Evolutionary conservation across 345 rosid species (phyloP).

Genomic region (Arabidopsis arenosa): DNA sequence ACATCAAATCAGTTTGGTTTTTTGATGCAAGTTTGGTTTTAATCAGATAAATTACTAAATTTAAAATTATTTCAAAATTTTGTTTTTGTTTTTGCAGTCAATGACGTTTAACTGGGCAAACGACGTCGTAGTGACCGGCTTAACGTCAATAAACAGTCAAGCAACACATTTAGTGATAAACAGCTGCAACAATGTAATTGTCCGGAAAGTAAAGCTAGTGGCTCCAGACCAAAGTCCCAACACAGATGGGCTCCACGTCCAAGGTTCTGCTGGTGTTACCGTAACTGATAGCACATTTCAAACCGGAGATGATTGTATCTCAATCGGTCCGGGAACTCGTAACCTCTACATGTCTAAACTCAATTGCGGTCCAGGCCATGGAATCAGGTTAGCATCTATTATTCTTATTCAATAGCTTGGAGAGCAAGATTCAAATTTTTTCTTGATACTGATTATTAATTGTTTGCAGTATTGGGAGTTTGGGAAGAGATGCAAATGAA

Average conservation of each 20-base stretch:
- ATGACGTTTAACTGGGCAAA: slow-evolving; percentile 51
- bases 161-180: slow-evolving; percentile 52
- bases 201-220: slow-evolving; percentile 48
- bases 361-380: slow-evolving; percentile 73
- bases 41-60: background rate
- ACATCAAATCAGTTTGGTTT: background rate
- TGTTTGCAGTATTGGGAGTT: slow-evolving; percentile 44
- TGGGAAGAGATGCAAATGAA: slow-evolving; percentile 46
- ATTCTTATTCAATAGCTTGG: background rate
- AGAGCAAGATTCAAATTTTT: slow-evolving; percentile 1
- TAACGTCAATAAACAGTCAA: slow-evolving; percentile 62
- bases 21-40: background rate
- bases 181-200: slow-evolving; percentile 49
- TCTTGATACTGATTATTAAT: background rate
- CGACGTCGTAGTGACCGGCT: slow-evolving; percentile 49
- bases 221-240: slow-evolving; percentile 61
- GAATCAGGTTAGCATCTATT: slow-evolving; percentile 48
- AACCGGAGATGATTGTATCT: slow-evolving; percentile 70
- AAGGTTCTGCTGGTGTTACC: slow-evolving; percentile 50
- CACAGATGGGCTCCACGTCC: slow-evolving; percentile 64
- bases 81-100: slow-evolving; percentile 42
- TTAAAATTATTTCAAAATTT: background rate
- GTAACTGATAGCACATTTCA: slow-evolving; percentile 47
- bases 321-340: slow-evolving; percentile 62
- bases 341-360: slow-evolving; percentile 51